Base-by-base conservation (phyloP, 768 basidiomycete genomes). In the Nevesoporus exiguus region DNA sequence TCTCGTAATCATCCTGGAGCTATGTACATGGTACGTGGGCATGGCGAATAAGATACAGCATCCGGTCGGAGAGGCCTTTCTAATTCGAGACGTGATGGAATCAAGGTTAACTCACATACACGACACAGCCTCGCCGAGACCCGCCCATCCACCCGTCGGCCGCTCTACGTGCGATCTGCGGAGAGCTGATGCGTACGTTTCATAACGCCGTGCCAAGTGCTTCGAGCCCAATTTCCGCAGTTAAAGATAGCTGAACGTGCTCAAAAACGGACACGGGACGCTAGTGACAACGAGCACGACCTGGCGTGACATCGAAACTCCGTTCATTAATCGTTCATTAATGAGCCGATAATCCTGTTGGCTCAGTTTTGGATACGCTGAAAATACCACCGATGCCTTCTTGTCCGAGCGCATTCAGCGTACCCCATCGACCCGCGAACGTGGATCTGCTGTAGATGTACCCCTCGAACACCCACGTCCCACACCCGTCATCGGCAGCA, bases 401-500 rank as follows among this genome's bases (percentile, higher is more conserved):
- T 27, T 57, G 66, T 22, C 72, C 71, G 21, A 61, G 62, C 7
- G 64, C 59, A 11, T 54, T 51, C 49, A 75, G 72, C 37, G 78
- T 73, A 44, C 75, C 63, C 80, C 83, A 84, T 27, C 74, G 72
- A 17, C 85, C 85, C 27, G 80, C 77, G 56, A 86, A 73, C 24
- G 77, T 76, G 34, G 63, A 63, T 27, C 75, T 76, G 54, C 76
- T 77, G 48, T 72, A 73, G 34, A 86, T 49, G 50, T 78, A 76
- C 13, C 84, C 85, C 59, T 81, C 77, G 53, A 85, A 85, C 31
- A 80, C 69, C 81, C 82, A 83, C 3, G 71, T 74, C 42, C 80
- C 82, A 49, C 73, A 62, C 40, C 68, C 68, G 37, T 76, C 74
- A 27, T 71, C 74, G 27, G 55, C 65, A 25, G 53, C 52, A 44